A percentile compares a stretch with the other conserved stretches of the same genome.
phyloP scores from a whole-genome alignment of 306 rosid genomes.

The Trifolium dubium region DNA sequence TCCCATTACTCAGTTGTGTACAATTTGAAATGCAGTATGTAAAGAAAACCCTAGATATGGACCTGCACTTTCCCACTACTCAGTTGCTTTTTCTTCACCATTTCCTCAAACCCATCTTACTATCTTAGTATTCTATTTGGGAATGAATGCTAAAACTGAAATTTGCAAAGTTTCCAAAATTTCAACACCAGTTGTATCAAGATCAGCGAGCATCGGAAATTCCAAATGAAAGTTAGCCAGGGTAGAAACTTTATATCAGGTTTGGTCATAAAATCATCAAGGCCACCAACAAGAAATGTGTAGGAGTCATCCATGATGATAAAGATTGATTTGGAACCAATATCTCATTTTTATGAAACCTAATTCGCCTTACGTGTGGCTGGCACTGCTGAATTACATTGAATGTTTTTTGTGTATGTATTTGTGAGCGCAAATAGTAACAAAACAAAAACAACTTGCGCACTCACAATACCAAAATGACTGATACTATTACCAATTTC shows the following conservation, averaged over 20 bases:
- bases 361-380: constrained; percentile 71
- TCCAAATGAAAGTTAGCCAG: constrained; percentile 29
- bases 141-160: constrained; percentile 15
- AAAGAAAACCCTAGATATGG: constrained; percentile 2
- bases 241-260: constrained; percentile 8
- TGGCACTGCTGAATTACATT: constrained; percentile 48
- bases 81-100: constrained; percentile 4
- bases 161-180: constrained; percentile 32
- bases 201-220: constrained; percentile 33
- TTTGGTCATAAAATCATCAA: constrained; percentile 28
- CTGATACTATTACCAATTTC: constrained; percentile 93
- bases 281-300: constrained; percentile 12
- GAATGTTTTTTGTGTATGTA: constrained; percentile 69
- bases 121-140: constrained; percentile 7
- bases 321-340: constrained; percentile 28
- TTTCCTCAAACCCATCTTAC: constrained; percentile 26
- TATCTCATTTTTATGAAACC: constrained; percentile 27
- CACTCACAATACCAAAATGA: constrained; percentile 91
- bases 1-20: neutral
- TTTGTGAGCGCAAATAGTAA: constrained; percentile 83
- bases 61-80: no score
- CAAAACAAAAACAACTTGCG: constrained; percentile 87
- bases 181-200: constrained; percentile 32
- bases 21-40: neutral
- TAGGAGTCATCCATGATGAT: constrained; percentile 16